Percentiles rank a stretch among this genome's conserved stretches.
phyloP scores from a whole-genome alignment of 1,139 yeast species.

The Yamadazyma atmosphaerica region DNA sequence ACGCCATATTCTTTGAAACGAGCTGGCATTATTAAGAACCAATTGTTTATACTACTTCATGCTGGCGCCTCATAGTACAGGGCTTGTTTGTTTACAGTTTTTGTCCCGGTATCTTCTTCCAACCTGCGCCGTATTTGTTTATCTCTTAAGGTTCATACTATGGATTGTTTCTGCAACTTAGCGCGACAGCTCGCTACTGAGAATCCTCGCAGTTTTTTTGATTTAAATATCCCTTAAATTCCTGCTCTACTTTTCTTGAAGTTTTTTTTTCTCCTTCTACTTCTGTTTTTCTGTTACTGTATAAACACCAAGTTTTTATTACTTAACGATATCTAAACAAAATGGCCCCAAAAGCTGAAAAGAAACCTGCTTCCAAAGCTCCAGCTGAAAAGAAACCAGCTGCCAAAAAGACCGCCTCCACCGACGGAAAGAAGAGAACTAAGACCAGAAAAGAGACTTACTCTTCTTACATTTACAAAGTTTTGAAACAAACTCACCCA shows the following conservation, averaged over 20 bases:
- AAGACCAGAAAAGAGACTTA: conserved; percentile 99
- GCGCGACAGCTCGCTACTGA: neutral
- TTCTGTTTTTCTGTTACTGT: neutral
- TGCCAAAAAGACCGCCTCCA: conserved; percentile 90
- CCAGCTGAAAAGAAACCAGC: conserved; percentile 97
- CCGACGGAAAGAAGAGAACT: conserved; percentile 89
- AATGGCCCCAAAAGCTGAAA: conserved; percentile 98
- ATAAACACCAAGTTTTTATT: neutral
- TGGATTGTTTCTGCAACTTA: no score
- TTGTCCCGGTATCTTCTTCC: no score
- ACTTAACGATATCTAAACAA: conserved; percentile 1
- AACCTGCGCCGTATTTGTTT: neutral
- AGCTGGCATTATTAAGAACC: no score
- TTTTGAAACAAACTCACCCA: conserved; percentile 98
- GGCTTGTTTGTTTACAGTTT: neutral
- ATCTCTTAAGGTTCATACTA: no score
- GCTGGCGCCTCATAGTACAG: neutral
- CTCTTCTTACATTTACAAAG: conserved; percentile 98
- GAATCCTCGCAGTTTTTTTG: neutral
- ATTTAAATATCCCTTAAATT: conserved; percentile 3
- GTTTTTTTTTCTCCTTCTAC: conserved; percentile 3
- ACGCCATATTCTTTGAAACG: neutral
- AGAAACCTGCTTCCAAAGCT: conserved; percentile 98
- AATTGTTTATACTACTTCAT: neutral
- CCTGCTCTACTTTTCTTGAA: conserved; percentile 4